phyloP scores from a whole-genome alignment of 805 yeast species.

The Kurtzmaniella fragi region DNA sequence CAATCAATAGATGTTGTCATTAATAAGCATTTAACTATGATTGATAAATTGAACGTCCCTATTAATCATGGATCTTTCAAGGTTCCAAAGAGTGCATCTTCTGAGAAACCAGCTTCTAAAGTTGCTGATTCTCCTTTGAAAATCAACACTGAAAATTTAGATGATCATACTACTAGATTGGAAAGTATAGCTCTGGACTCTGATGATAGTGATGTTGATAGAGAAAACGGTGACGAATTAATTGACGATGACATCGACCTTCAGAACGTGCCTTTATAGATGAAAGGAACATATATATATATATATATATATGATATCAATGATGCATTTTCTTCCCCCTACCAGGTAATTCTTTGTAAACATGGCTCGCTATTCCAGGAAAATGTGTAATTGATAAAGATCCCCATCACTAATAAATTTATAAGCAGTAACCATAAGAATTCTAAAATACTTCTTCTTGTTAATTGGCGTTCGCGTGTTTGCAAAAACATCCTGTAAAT shows the following conservation, averaged over 20 bases:
- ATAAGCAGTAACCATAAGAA: conserved; percentile 56
- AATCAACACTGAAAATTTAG: neutral
- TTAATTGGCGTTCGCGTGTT: conserved; percentile 30
- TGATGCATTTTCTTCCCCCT: conserved; percentile 7
- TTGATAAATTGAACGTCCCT: conserved; percentile 16
- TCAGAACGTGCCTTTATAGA: too few species aligned
- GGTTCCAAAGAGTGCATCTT: neutral
- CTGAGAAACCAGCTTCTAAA: neutral
- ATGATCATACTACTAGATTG: neutral
- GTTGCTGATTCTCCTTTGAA: neutral
- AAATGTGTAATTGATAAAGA: conserved; percentile 63
- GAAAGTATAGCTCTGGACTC: neutral
- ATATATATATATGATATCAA: neutral
- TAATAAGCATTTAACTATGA: conserved; percentile 20
- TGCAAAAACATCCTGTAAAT: conserved; percentile 62
- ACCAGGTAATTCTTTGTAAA: conserved; percentile 88
- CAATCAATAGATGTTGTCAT: conserved; percentile 27
- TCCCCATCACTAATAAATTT: conserved; percentile 44
- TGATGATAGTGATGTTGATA: neutral
- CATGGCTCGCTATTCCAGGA: conserved; percentile 59
- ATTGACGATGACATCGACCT: conserved; percentile 1
- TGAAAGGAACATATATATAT: conserved; percentile 1
- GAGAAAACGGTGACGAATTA: conserved; percentile 1
- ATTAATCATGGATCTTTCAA: neutral
- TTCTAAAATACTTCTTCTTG: conserved; percentile 46